Percentiles rank a stretch among this genome's conserved stretches.
Conservation (phyloP, 139 green algal genomes). For the Tetradesmus lagerheimii region DNA sequence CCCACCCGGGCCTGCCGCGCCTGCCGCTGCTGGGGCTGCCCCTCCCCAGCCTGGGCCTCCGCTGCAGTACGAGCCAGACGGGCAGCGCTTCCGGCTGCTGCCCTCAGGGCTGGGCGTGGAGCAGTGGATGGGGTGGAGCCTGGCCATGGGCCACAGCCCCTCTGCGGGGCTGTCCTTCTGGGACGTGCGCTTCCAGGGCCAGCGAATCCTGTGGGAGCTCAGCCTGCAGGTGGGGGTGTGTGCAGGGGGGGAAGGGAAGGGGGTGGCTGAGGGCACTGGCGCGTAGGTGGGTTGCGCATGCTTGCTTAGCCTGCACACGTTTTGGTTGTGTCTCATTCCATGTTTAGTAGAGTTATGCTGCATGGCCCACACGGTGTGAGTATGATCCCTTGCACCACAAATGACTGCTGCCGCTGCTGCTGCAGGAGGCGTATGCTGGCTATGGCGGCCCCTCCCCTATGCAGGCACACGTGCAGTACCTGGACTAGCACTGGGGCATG, state of each 20-base stretch:
- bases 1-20: neutral
- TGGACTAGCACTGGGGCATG: conserved; percentile 32
- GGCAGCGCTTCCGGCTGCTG: conserved; percentile 15
- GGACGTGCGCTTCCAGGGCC: conserved; percentile 37
- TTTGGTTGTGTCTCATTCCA: no score
- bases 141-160: conserved; percentile 22
- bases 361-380: no score
- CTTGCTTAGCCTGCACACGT: neutral
- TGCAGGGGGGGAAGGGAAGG: neutral
- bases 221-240: conserved; percentile 34
- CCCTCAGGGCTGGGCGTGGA: neutral
- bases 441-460: conserved; percentile 35
- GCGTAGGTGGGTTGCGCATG: neutral
- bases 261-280: neutral
- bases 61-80: conserved; percentile 30
- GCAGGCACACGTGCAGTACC: conserved; percentile 36
- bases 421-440: conserved; percentile 45
- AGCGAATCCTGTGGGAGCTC: conserved; percentile 31
- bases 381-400: no score
- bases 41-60: neutral
- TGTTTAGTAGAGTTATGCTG: no score
- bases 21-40: neutral
- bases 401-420: neutral
- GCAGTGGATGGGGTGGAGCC: conserved; percentile 36
- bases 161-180: conserved; percentile 32